phyloP scores from a whole-genome alignment of 1,284 basidiomycete genomes.

The Irpex rosettiformis region DNA sequence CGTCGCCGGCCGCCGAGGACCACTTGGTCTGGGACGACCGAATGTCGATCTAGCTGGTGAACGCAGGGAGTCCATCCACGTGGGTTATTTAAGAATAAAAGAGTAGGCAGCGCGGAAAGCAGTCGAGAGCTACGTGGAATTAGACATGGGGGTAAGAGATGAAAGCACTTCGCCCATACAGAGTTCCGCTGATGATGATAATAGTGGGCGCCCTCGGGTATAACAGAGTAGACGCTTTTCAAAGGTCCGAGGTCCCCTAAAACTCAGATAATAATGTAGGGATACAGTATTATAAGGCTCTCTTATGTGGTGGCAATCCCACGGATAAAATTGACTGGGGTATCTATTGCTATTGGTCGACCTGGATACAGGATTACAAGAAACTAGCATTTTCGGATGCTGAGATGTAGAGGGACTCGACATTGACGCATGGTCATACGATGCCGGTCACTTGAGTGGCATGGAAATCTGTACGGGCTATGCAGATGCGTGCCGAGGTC shows the following conservation, averaged over 20 bases:
- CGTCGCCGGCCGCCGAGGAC: slow-evolving; percentile 12
- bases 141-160: slow-evolving; percentile 7
- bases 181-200: background rate
- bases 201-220: background rate
- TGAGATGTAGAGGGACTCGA: background rate
- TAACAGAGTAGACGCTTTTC: no score
- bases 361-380: background rate
- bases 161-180: background rate
- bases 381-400: background rate
- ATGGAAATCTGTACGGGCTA: background rate
- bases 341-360: background rate
- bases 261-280: background rate
- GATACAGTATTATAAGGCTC: no score
- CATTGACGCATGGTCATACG: background rate
- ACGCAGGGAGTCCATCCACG: slow-evolving; percentile 9
- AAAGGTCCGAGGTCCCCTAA: background rate
- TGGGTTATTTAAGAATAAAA: background rate
- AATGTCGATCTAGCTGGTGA: slow-evolving; percentile 5
- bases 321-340: no score
- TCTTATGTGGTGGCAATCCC: no score
- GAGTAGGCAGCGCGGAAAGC: slow-evolving; percentile 1
- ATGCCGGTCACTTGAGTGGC: background rate
- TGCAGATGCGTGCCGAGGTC: background rate
- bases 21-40: slow-evolving; percentile 12
- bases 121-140: slow-evolving; percentile 1